These are phyloP conservation scores for Eimeria necatrix DNA, from an alignment of 169 alveolate species.

Conservation along the genomic window DNA sequence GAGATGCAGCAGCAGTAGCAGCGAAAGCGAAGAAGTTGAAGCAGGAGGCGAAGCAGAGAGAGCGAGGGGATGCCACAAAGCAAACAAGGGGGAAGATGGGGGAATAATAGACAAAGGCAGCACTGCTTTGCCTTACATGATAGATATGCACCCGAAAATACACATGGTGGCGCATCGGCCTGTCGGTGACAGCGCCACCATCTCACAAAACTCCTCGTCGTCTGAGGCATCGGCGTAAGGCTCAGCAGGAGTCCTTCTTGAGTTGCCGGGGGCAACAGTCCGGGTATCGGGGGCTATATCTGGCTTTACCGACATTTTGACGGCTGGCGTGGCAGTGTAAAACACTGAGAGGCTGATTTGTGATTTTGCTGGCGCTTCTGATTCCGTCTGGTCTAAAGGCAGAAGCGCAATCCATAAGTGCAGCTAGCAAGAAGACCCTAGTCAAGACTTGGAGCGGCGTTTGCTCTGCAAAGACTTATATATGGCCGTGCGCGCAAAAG, in stretches of 20 bases:
- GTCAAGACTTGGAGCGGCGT: background rate
- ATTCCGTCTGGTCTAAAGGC: background rate
- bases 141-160: constrained; percentile 47
- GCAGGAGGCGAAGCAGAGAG: background rate
- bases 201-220: background rate
- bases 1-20: background rate
- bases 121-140: constrained; percentile 19
- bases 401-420: background rate
- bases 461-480: no score
- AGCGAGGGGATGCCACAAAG: background rate
- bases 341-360: background rate
- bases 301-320: background rate
- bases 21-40: no score
- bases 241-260: background rate
- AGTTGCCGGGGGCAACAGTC: background rate
- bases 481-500: no score
- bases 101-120: background rate
- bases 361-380: background rate
- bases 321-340: background rate
- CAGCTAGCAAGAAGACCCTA: background rate
- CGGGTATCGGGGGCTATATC: background rate
- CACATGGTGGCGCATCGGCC: constrained; percentile 70
- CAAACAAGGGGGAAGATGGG: background rate
- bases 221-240: background rate
- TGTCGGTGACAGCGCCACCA: background rate